Base-by-base conservation (phyloP, 768 basidiomycete species). In the Tricholoma bakamatsutake region DNA sequence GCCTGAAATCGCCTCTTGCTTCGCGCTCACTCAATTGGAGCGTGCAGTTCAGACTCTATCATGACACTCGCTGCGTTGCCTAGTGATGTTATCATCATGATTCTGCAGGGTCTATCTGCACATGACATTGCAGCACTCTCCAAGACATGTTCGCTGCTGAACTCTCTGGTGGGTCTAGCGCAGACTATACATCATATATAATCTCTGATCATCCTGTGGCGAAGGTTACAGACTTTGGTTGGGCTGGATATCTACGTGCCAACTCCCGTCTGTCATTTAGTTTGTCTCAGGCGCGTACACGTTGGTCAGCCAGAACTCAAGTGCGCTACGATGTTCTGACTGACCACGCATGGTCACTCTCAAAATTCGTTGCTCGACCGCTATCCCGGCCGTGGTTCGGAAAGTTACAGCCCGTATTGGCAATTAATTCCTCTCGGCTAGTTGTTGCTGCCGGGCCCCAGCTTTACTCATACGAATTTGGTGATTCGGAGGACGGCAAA, bases 221-320 rank as follows among this genome's bases (percentile, higher is more conserved):
- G 54, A 48, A 88, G 87, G 78, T 88, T n/a, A 68, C 75, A 42
- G 74, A 79, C 43, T 81, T 76, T 62, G 86, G 85, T 7, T 89
- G 86, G 85, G 62, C 73, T 12, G 67, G 65, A 49, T 81, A 82
- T 63, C 67, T 82, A 30, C 76, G 74, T 34, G 62, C 61, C 31
- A 75, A 86, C 61, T 76, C 77, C 12, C 77, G 84, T 28, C 79
- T 77, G 6, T 84, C 87, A 8, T 68, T 70, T 60, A 82, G 83
- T 56, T 69, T 85, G 18, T 64, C 71, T 2, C 72, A 70, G 31
- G 69, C 79, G 1, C 71, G 79, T 24, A 60, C 65, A 1, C 54
- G 56, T 11, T 85, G 84, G 83, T 67, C 72, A 13, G 58, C 79
- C 13, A 68, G 70, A 40, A 66, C 57, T 1, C 73, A 74, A 56